Evolutionary conservation across 1,284 basidiomycete genomes (phyloP).

Genomic region (Lignosus rhinocerotis): DNA sequence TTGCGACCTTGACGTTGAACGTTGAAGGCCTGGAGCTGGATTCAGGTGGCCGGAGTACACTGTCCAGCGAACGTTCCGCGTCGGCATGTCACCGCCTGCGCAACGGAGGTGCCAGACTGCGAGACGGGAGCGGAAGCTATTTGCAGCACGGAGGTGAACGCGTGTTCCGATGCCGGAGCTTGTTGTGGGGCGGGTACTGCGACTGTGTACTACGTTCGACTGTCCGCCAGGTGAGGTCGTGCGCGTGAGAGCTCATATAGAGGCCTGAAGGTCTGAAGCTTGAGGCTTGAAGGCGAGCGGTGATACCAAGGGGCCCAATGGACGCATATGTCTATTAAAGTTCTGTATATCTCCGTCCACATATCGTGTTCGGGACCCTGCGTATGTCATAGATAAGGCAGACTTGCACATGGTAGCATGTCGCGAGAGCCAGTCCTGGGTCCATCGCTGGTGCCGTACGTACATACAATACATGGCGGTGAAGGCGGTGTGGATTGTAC

Average conservation of each 20-base stretch:
- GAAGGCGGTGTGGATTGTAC: background rate
- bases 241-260: background rate
- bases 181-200: background rate
- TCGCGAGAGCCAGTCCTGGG: background rate
- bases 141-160: background rate
- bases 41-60: too few relatives aligned
- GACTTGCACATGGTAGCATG: background rate
- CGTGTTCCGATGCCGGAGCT: background rate
- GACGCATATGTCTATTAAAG: background rate
- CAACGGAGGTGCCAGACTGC: background rate
- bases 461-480: background rate
- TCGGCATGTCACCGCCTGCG: too few relatives aligned
- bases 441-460: background rate
- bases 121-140: too few relatives aligned
- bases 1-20: too few relatives aligned
- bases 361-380: background rate
- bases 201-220: background rate
- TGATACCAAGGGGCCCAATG: background rate
- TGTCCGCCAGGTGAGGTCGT: background rate
- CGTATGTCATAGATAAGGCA: constrained; percentile 16
- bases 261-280: too few relatives aligned
- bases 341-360: constrained; percentile 3
- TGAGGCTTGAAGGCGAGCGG: background rate
- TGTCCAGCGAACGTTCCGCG: too few relatives aligned
- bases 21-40: background rate